Base-by-base conservation (phyloP, 2,329 filamentous ascomycete genomes). In the Sporothrix sp. region DNA sequence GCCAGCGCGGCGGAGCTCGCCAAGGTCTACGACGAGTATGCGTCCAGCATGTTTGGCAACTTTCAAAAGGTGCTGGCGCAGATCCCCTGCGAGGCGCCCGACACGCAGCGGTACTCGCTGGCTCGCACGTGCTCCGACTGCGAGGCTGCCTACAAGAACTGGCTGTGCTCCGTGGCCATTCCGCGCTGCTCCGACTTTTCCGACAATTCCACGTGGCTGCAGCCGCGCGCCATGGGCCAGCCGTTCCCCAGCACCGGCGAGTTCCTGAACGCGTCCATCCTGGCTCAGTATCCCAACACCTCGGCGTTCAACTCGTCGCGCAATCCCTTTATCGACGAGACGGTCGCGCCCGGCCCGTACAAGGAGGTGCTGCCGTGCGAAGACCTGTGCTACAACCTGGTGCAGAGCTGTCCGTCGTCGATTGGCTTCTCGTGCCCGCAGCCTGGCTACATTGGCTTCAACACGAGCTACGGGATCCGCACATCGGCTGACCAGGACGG, bases 121-220 rank as follows among this genome's bases (percentile, higher is more conserved):
- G 85, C 81, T 2, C 79, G 82, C 37, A 78, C 68, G 58, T 98
- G 93, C 71, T 66, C 71, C 38, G 78, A 94, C 65, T 98, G 93
- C 67, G 78, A 73, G 14, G 61, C 64, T 1, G 87, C 88, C 8
- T 98, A 98, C 75, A 96, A 94, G 65, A 74, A 82, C 61, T 98
- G 93, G 93, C 81, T 98, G 18, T 98, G 93, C 70, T 85, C 87
- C 21, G 89, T 97, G 25, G 85, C 82, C 14, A 93, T 98, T 55
- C 93, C 93, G 1, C 85, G 90, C 27, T 98, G 93, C 70, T 84
- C 87, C 61, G 91, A 96, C 68, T 93, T 86, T 60, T 48, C 65
- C 1, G 68, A 68, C 56, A 67, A 71, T 2, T 65, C 72, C 27
- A 60, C 66, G 10, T 81, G 70, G 61, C 74, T 88, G 2, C 78